Evolutionary conservation across 1,284 basidiomycete genomes (phyloP).

Genomic region (Trichosporon coremiiforme): DNA sequence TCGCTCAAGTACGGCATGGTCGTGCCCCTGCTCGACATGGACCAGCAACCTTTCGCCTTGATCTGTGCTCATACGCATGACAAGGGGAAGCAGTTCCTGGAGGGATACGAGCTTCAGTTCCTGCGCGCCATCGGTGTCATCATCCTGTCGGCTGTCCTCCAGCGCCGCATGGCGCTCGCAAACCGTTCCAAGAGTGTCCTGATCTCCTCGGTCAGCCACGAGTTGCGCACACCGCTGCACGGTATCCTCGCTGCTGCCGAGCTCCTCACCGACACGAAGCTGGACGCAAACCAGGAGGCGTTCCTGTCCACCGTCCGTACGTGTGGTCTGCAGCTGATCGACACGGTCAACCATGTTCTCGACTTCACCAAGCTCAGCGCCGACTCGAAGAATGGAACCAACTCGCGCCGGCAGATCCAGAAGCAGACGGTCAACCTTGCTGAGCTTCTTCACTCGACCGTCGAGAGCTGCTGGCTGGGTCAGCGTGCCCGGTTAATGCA

Average conservation of each 20-base stretch:
- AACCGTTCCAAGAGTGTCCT: conserved; percentile 66
- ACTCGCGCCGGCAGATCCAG: conserved; percentile 60
- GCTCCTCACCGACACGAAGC: conserved; percentile 75
- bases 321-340: conserved; percentile 59
- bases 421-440: conserved; percentile 77
- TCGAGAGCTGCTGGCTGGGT: conserved; percentile 94
- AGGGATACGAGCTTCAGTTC: conserved; percentile 91
- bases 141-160: conserved; percentile 88
- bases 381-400: conserved; percentile 65
- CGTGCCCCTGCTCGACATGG: conserved; percentile 90
- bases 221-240: conserved; percentile 84
- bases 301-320: conserved; percentile 67
- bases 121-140: conserved; percentile 87
- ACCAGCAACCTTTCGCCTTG: conserved; percentile 88
- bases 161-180: conserved; percentile 88
- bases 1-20: conserved; percentile 82
- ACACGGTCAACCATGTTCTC: conserved; percentile 86
- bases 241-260: conserved; percentile 91
- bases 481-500: conserved; percentile 75
- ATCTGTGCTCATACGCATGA: conserved; percentile 85
- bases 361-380: conserved; percentile 96
- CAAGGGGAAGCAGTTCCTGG: conserved; percentile 75
- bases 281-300: conserved; percentile 79
- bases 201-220: conserved; percentile 81
- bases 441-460: conserved; percentile 89